phyloP scores from a whole-genome alignment of 2,329 filamentous ascomycete genomes.

The Aspergillus ibericus region DNA sequence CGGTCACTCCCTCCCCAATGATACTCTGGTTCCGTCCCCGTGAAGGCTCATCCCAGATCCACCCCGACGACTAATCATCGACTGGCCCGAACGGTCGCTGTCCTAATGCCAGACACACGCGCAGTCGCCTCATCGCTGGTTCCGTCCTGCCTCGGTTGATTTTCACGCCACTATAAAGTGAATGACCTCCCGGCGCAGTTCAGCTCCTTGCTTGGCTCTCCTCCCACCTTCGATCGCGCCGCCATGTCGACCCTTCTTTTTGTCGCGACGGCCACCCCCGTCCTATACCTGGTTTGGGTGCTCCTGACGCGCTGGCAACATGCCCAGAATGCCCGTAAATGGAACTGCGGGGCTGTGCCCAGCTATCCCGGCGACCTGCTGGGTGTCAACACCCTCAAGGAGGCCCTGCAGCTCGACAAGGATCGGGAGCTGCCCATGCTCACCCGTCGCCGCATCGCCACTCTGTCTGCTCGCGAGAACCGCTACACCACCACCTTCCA shows the following conservation, averaged over 20 bases:
- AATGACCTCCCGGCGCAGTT: too few species aligned
- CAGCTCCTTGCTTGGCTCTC: neutral
- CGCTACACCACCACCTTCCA: slow-evolving; percentile 29
- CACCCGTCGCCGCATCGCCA: slow-evolving; percentile 19
- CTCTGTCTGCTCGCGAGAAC: slow-evolving; percentile 24
- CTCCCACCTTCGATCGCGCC: neutral
- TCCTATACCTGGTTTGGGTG: slow-evolving; percentile 25
- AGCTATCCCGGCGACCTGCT: slow-evolving; percentile 30
- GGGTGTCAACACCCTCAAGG: slow-evolving; percentile 26
- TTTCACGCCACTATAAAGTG: neutral
- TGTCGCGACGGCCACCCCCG: slow-evolving; percentile 25
- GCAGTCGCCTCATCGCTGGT: too few species aligned
- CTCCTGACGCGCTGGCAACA: slow-evolving; percentile 26
- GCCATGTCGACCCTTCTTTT: slow-evolving; percentile 23
- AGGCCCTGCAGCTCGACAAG: slow-evolving; percentile 27
- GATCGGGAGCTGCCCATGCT: slow-evolving; percentile 24
- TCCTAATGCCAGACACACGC: neutral
- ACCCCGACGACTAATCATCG: neutral
- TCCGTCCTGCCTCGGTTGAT: neutral
- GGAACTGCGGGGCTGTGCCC: slow-evolving; percentile 27
- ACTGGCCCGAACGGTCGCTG: neutral
- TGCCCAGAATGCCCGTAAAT: slow-evolving; percentile 25
- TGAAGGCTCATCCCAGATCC: neutral
- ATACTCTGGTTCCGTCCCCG: too few species aligned
- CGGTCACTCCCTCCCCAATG: neutral